Percentiles rank a stretch among this genome's conserved stretches.
These are phyloP conservation scores for Chrysoporthe deuterocubensis DNA, from an alignment of 2,329 filamentous ascomycete species.

Conservation along the genomic window DNA sequence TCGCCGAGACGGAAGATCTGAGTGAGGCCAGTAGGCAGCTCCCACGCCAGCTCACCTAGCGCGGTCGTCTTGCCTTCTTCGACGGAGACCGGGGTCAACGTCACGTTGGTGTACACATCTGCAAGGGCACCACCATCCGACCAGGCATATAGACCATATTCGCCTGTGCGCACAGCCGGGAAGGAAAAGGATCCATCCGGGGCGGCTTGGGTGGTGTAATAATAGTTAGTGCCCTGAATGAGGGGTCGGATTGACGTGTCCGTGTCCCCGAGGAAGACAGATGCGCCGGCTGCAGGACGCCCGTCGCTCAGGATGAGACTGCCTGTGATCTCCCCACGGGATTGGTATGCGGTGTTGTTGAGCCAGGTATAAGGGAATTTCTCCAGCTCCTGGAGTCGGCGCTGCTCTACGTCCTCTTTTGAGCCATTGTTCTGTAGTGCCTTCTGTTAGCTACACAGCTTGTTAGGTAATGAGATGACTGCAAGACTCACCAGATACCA, in stretches of 20 bases:
- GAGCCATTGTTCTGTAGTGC: constrained; percentile 49
- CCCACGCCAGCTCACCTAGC: constrained; percentile 47
- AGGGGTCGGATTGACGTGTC: constrained; percentile 48
- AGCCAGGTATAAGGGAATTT: constrained; percentile 56
- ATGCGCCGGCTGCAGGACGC: constrained; percentile 50
- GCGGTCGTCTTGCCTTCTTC: constrained; percentile 39
- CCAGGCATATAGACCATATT: constrained; percentile 55
- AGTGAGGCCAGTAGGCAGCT: constrained; percentile 39
- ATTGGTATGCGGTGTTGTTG: constrained; percentile 49
- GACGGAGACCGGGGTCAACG: constrained; percentile 46
- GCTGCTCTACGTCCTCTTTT: constrained; percentile 44
- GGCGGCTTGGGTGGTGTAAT: constrained; percentile 53
- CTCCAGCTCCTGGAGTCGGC: constrained; percentile 45
- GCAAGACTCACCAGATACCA: constrained; percentile 41
- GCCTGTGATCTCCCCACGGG: constrained; percentile 51
- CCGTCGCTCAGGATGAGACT: constrained; percentile 51
- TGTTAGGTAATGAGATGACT: neutral
- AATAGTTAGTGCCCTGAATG: constrained; percentile 52
- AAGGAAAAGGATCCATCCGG: constrained; percentile 48
- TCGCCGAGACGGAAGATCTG: constrained; percentile 54
- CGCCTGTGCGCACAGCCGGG: constrained; percentile 46
- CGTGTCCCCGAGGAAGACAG: constrained; percentile 55
- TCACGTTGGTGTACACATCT: constrained; percentile 50
- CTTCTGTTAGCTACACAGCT: neutral
- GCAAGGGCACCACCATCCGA: constrained; percentile 48